Evolutionary conservation across 441 rosid species (phyloP).

Genomic region (Gossypium lobatum): DNA sequence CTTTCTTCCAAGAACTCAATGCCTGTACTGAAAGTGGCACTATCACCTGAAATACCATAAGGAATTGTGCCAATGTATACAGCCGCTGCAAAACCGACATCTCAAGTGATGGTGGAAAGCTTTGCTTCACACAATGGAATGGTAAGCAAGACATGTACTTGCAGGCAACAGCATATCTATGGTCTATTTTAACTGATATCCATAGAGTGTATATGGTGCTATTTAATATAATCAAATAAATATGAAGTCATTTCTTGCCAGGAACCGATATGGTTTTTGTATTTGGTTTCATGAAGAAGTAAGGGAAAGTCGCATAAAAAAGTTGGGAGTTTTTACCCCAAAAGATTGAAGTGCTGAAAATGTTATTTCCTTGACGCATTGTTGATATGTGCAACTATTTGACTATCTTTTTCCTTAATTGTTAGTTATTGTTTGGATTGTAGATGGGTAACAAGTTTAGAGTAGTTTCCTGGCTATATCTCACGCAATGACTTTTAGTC

Average conservation of each 20-base stretch:
- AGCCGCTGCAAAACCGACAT: background rate
- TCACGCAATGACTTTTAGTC: background rate
- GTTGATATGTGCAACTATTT: background rate
- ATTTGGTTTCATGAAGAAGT: background rate
- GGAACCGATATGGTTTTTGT: background rate
- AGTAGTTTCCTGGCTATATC: background rate
- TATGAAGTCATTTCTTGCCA: background rate
- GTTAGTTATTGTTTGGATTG: no score
- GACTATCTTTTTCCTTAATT: no score
- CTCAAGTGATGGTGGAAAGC: background rate
- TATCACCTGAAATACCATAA: constrained; percentile 26
- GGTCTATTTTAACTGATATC: constrained; percentile 6
- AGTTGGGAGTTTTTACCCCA: background rate
- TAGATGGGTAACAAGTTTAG: background rate
- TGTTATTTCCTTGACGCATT: background rate
- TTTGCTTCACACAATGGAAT: constrained; percentile 4
- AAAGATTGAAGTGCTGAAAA: background rate
- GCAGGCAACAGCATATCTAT: background rate
- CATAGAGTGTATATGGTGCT: constrained; percentile 17
- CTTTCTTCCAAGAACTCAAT: constrained; percentile 61
- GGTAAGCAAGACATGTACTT: background rate
- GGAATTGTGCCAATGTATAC: background rate
- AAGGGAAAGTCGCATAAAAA: background rate
- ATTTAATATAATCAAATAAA: background rate
- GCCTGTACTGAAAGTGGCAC: constrained; percentile 24